phyloP scores from a whole-genome alignment of 2,329 filamentous ascomycete species.

The Alternaria conjuncta region DNA sequence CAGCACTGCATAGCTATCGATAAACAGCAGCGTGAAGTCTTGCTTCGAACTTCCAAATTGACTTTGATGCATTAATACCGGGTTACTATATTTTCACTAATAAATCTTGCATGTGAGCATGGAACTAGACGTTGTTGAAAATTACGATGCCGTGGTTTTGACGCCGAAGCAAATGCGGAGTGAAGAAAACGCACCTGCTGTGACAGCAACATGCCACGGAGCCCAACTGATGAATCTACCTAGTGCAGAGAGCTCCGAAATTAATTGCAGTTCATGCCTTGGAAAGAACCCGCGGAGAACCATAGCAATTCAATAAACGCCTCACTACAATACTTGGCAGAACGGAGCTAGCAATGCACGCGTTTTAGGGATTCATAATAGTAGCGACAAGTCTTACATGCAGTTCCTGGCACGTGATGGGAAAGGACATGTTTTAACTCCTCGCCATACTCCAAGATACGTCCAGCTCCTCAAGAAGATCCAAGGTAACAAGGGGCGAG shows the following conservation, averaged over 20 bases:
- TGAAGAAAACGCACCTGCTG: conserved; percentile 21
- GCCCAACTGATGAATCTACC: conserved; percentile 13
- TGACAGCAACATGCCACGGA: conserved; percentile 30
- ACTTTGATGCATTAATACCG: conserved; percentile 25
- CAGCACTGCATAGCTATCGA: background rate
- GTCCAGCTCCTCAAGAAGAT: conserved; percentile 3
- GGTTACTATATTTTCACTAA: conserved; percentile 7
- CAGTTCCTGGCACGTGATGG: background rate
- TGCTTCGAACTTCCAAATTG: background rate
- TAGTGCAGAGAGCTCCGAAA: conserved; percentile 19
- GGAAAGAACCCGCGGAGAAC: conserved; percentile 20
- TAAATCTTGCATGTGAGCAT: conserved; percentile 13
- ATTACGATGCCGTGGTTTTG: conserved; percentile 8
- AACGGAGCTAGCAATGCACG: conserved; percentile 32
- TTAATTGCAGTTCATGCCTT: conserved; percentile 16
- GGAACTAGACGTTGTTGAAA: conserved; percentile 12
- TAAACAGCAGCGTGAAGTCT: background rate
- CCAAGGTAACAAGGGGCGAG: background rate
- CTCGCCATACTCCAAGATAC: conserved; percentile 12
- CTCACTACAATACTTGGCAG: conserved; percentile 18
- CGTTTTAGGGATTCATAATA: conserved; percentile 22
- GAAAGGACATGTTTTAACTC: background rate
- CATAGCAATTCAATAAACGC: conserved; percentile 32
- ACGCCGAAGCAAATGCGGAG: conserved; percentile 19
- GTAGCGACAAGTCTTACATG: background rate